phyloP scores from a whole-genome alignment of 2,329 filamentous ascomycete species.

The Aspergillus sclerotialis region DNA sequence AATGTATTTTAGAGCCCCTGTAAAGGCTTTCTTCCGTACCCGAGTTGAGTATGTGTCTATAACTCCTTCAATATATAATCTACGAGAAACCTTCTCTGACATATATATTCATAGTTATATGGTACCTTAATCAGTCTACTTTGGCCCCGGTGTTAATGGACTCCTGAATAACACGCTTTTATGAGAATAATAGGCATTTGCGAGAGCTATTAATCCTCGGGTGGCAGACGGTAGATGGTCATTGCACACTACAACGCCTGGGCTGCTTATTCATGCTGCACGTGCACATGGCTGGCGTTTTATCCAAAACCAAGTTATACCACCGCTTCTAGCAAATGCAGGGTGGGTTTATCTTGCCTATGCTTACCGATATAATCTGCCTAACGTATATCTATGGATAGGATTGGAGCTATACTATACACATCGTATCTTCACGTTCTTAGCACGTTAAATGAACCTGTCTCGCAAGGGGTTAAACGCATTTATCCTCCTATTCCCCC shows the following conservation, averaged over 20 bases:
- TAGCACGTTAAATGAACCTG: slow-evolving; percentile 51
- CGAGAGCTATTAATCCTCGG: slow-evolving; percentile 55
- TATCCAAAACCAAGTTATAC: slow-evolving; percentile 58
- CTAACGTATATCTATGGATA: slow-evolving; percentile 13
- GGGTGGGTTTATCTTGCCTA: slow-evolving; percentile 31
- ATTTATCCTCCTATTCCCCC: slow-evolving; percentile 53
- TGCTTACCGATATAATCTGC: not conserved
- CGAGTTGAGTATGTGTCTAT: slow-evolving; percentile 67
- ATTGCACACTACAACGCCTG: slow-evolving; percentile 55
- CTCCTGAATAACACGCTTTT: slow-evolving; percentile 1
- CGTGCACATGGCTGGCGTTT: slow-evolving; percentile 57
- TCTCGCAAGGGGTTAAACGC: slow-evolving; percentile 50
- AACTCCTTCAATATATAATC: not conserved
- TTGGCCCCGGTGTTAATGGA: slow-evolving; percentile 6
- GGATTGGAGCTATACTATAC: slow-evolving; percentile 56
- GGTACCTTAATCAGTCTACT: slow-evolving; percentile 27
- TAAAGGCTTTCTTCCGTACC: slow-evolving; percentile 87
- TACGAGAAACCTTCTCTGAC: slow-evolving; percentile 11
- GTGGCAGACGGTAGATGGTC: slow-evolving; percentile 45
- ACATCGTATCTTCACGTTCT: slow-evolving; percentile 57
- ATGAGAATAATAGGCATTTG: slow-evolving; percentile 46
- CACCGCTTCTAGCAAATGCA: slow-evolving; percentile 57
- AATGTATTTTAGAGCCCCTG: slow-evolving; percentile 86
- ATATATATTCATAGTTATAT: slow-evolving; percentile 40
- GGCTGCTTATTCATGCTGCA: slow-evolving; percentile 54